Conservation (phyloP, 306 rosid species). For the Quercus aquifolioides region DNA sequence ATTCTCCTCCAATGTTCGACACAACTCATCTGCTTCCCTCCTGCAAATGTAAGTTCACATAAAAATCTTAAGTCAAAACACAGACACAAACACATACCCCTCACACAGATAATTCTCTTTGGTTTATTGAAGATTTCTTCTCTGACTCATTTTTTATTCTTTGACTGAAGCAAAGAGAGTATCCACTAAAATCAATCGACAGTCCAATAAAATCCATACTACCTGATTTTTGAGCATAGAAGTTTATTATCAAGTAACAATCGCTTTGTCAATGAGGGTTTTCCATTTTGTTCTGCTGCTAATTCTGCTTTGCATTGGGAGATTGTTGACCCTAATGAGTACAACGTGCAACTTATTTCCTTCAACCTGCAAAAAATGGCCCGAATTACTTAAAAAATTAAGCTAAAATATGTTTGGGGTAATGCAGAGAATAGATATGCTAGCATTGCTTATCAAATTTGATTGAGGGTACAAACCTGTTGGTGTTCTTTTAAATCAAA, state of each 20-base stretch:
- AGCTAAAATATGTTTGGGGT: background rate
- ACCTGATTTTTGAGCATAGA: constrained; percentile 87
- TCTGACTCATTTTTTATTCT: no score
- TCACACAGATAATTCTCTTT: background rate
- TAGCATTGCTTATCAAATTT: background rate
- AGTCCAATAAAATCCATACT: background rate
- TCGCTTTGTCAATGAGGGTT: constrained; percentile 79
- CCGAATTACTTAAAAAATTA: constrained; percentile 15
- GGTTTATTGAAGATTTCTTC: no score
- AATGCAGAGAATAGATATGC: constrained; percentile 1
- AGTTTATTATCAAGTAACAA: constrained; percentile 54
- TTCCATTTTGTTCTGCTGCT: constrained; percentile 34
- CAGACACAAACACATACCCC: background rate
- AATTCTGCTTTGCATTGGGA: constrained; percentile 65
- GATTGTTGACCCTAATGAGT: constrained; percentile 65
- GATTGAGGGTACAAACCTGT: constrained; percentile 45
- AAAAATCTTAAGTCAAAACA: background rate
- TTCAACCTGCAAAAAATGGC: constrained; percentile 39
- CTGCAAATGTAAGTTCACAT: constrained; percentile 29
- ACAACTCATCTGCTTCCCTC: constrained; percentile 81
- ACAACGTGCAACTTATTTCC: constrained; percentile 60
- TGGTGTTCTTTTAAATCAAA: constrained; percentile 43
- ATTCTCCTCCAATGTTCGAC: constrained; percentile 66
- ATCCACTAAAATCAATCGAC: background rate
- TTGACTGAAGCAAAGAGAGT: background rate